Base-by-base conservation (phyloP, 805 yeast species). In the Monosporozyma unispora region DNA sequence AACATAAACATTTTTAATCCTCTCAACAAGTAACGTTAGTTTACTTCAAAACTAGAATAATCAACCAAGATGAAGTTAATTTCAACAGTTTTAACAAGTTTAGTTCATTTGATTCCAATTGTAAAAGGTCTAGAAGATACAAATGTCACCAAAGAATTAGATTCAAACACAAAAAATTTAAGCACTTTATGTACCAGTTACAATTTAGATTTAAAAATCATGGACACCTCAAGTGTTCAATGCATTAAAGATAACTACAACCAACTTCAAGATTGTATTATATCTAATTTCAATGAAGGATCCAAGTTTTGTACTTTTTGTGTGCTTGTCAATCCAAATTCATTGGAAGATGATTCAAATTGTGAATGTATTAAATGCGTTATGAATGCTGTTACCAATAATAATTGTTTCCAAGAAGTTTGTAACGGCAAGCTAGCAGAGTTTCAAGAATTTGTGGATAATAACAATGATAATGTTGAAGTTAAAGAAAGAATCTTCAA, bases 311-410 rank as follows among this genome's bases (percentile, higher is more conserved):
- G 63, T 48, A 29, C 39, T 5, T 44, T 52, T 4, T 59, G 63
- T 47, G 50, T 58, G 11, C 38, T 48, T 8, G 54, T 57, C 2
- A 48, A 55, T 16, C 31, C 39, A 10, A 46, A 43, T 8, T 43
- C 50, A 12, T 41, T 52, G 25, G 43, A 51, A 27, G 58, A 52
- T 47, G 31, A 44, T 3, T 51, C 54, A 35, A 57, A 58, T 40
- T 59, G 62, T 48, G 51, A 48, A 8, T 59, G 63, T 49, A 41
- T 57, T 6, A 54, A 57, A 44, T 59, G 63, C 45, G 51, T 51
- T 3, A 14, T 54, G 9, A 47, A 43, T 8, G 51, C 57, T 7
- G 39, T 57, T n/a, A 35, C 31, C 21, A 16, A 23, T 10, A 37
- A 49, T n/a, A 35, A 29, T 21, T 58, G 62, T 45, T 54, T 54